Percentiles rank a stretch among this genome's conserved stretches.
Conservation (phyloP, 345 rosid species). For the Populus alba region DNA sequence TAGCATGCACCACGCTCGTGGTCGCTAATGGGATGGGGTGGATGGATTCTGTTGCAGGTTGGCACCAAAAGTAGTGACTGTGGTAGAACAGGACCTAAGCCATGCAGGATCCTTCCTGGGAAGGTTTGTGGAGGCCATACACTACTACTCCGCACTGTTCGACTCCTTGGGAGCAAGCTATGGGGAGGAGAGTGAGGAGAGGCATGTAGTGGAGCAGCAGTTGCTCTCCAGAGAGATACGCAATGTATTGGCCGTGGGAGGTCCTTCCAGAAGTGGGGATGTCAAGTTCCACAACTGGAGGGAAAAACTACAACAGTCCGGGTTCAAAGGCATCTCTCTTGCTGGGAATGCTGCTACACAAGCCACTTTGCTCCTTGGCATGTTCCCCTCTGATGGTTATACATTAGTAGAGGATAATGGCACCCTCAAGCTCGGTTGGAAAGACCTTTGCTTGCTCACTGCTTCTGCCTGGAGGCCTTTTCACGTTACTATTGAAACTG, state of each 20-base stretch:
- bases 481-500: conserved; percentile 5
- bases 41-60: conserved; percentile 42
- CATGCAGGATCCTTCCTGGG: conserved; percentile 91
- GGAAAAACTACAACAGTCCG: conserved; percentile 82
- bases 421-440: conserved; percentile 94
- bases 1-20: neutral
- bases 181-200: conserved; percentile 95
- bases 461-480: conserved; percentile 98
- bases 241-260: conserved; percentile 81
- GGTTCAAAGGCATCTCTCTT: conserved; percentile 78
- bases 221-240: conserved; percentile 83
- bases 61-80: conserved; percentile 94
- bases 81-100: conserved; percentile 95
- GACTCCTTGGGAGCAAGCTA: conserved; percentile 94
- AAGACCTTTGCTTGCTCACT: conserved; percentile 93
- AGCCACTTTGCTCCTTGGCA: conserved; percentile 80
- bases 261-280: conserved; percentile 73
- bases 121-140: conserved; percentile 94
- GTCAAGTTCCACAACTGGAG: conserved; percentile 87
- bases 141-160: conserved; percentile 91
- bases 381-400: conserved; percentile 95
- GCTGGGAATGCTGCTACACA: conserved; percentile 91
- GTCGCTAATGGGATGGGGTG: neutral
- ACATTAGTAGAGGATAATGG: conserved; percentile 95
- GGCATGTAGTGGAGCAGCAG: conserved; percentile 97